These are phyloP conservation scores for Starmerella khaoyaiensis DNA, from an alignment of 805 yeast species.

Conservation along the genomic window DNA sequence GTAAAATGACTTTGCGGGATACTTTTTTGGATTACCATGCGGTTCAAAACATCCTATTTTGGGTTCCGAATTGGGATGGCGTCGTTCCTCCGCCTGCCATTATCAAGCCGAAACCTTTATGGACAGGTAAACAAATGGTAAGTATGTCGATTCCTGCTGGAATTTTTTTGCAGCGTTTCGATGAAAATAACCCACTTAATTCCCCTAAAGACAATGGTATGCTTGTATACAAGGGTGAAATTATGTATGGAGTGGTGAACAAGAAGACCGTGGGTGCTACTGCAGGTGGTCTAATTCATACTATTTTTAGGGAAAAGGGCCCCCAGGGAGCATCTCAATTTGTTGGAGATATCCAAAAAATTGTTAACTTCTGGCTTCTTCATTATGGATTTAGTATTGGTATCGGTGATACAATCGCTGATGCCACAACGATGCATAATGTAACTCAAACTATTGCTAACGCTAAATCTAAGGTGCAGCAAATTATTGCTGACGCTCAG, in stretches of 20 bases:
- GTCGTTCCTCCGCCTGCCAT: conserved; percentile 92
- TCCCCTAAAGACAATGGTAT: conserved; percentile 92
- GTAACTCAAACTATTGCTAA: conserved; percentile 86
- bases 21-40: conserved; percentile 78
- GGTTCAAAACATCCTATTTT: conserved; percentile 89
- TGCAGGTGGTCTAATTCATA: conserved; percentile 94
- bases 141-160: conserved; percentile 93
- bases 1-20: conserved; percentile 90
- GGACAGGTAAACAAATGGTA: conserved; percentile 94
- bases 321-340: conserved; percentile 77
- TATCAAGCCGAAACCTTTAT: conserved; percentile 83
- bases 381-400: conserved; percentile 98
- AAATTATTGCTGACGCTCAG: conserved; percentile 85
- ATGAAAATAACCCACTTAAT: conserved; percentile 68
- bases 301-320: conserved; percentile 96
- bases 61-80: conserved; percentile 99
- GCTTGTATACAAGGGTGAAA: conserved; percentile 90
- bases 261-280: conserved; percentile 98
- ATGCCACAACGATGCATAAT: conserved; percentile 85
- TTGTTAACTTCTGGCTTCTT: conserved; percentile 89
- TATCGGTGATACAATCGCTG: conserved; percentile 99
- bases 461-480: conserved; percentile 90
- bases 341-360: conserved; percentile 86
- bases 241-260: conserved; percentile 95
- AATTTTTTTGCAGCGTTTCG: conserved; percentile 85